Evolutionary conservation across 345 rosid species (phyloP).

Genomic region (Ailanthus altissimus): DNA sequence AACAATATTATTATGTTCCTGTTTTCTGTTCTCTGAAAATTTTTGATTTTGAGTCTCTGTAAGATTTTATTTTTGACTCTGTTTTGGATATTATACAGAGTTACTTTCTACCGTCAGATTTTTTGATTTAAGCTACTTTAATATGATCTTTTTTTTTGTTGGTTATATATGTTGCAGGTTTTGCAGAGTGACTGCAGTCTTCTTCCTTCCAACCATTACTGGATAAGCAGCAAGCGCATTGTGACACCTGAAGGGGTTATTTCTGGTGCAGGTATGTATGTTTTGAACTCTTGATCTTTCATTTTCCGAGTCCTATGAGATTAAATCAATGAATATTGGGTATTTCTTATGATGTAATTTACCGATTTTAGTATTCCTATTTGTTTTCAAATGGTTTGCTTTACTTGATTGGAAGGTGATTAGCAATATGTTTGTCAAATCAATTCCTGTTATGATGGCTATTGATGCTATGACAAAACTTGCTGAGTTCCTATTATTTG

Average conservation of each 20-base stretch:
- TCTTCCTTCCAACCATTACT: constrained; percentile 62
- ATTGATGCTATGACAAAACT: no score
- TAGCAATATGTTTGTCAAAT: neutral
- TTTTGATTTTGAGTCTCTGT: no score
- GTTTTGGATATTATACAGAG: neutral
- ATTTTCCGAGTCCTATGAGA: neutral
- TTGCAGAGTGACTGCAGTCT: constrained; percentile 61
- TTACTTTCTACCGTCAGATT: neutral
- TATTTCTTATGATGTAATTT: neutral
- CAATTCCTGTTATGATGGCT: neutral
- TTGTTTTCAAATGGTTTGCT: neutral
- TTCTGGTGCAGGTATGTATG: constrained; percentile 71
- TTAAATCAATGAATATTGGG: neutral
- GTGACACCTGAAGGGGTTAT: constrained; percentile 69
- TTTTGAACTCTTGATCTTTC: neutral
- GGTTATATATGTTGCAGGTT: constrained; percentile 36
- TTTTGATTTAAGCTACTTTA: neutral
- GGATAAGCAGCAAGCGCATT: constrained; percentile 72
- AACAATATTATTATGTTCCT: neutral
- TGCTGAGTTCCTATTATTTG: neutral
- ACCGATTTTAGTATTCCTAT: neutral
- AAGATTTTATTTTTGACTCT: neutral
- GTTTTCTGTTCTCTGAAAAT: neutral
- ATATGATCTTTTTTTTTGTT: neutral
- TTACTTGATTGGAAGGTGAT: neutral